phyloP scores from a whole-genome alignment of 345 rosid genomes.

The Hirschfeldia incana region DNA sequence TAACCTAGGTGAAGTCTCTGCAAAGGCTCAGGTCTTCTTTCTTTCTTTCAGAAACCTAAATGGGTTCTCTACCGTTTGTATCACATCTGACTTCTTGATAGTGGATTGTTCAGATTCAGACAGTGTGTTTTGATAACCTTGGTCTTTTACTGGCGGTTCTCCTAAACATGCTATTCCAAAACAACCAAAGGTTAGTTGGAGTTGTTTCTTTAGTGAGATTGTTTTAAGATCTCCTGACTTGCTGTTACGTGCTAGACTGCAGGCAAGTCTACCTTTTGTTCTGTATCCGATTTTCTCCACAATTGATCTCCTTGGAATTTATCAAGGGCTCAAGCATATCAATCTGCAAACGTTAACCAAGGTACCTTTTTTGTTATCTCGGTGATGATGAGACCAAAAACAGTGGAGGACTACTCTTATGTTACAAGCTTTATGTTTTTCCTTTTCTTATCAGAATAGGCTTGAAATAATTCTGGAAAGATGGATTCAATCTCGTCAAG shows the following conservation, averaged over 20 bases:
- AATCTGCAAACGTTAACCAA: constrained; percentile 84
- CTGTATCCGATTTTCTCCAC: constrained; percentile 76
- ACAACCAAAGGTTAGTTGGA: constrained; percentile 30
- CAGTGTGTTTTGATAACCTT: constrained; percentile 35
- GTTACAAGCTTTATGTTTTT: not conserved
- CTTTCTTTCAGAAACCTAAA: not conserved
- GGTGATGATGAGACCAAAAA: not conserved
- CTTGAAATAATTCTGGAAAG: constrained; percentile 70
- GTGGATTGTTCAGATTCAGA: constrained; percentile 21
- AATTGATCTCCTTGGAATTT: constrained; percentile 82
- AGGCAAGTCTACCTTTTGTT: constrained; percentile 64
- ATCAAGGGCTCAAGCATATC: constrained; percentile 81
- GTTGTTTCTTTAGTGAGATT: not conserved
- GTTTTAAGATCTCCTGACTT: constrained; percentile 8
- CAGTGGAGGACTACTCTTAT: not conserved
- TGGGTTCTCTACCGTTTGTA: not conserved
- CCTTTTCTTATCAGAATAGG: constrained; percentile 57
- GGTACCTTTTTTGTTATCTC: constrained; percentile 44
- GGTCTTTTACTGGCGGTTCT: constrained; percentile 36
- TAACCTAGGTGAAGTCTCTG: constrained; percentile 95
- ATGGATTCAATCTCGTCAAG: constrained; percentile 60
- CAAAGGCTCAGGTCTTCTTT: constrained; percentile 74
- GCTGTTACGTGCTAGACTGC: constrained; percentile 45
- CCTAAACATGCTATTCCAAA: constrained; percentile 22
- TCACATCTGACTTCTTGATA: not conserved